Conservation (phyloP, 257 asterid genomes). For the Euphrasia confusa region DNA sequence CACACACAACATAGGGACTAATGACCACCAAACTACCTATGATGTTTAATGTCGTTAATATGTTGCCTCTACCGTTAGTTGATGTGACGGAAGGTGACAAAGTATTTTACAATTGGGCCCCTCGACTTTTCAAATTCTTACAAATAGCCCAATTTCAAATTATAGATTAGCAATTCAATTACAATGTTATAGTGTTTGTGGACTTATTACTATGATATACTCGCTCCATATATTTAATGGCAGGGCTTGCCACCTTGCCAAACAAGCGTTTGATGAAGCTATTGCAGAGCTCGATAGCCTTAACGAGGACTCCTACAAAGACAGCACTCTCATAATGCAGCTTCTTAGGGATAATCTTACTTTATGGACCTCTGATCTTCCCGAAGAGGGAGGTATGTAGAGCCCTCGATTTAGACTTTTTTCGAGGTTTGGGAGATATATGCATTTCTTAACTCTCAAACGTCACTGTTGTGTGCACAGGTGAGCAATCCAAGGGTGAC, state of each 20-base stretch:
- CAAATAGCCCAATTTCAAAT: background rate
- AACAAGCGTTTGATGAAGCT: constrained; percentile 61
- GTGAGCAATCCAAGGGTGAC: constrained; percentile 51
- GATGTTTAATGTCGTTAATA: background rate
- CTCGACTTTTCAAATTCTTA: background rate
- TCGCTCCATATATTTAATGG: background rate
- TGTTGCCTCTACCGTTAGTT: background rate
- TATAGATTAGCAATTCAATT: background rate
- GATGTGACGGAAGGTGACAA: background rate
- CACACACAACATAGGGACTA: too few relatives aligned
- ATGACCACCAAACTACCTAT: background rate
- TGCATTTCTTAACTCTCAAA: background rate
- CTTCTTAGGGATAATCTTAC: constrained; percentile 71
- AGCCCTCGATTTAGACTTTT: too few relatives aligned
- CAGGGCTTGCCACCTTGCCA: constrained; percentile 83
- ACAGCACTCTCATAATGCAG: constrained; percentile 81
- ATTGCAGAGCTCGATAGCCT: constrained; percentile 73
- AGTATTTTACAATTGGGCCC: background rate
- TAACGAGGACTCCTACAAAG: constrained; percentile 68
- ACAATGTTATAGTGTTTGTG: background rate
- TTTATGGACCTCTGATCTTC: constrained; percentile 68
- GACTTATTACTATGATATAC: background rate
- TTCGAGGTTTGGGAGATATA: background rate
- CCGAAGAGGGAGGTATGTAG: constrained; percentile 61
- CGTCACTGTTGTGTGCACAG: constrained; percentile 29